Base-by-base conservation (phyloP, 768 basidiomycete genomes). In the Leucocoprinus leucothites region DNA sequence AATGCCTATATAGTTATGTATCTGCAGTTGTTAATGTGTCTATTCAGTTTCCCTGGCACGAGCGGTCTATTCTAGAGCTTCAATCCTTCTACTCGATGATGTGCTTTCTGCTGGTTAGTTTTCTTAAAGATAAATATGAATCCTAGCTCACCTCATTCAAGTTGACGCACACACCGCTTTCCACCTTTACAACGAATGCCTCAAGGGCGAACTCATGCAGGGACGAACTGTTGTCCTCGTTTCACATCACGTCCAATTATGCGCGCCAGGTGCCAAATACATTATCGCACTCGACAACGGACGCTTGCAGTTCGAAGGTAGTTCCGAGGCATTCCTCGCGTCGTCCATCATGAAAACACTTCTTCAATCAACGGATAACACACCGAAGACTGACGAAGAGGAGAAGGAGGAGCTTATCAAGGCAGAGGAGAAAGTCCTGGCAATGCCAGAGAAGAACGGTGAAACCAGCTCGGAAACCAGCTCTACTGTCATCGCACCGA, bases 141-240 rank as follows among this genome's bases (percentile, higher is more conserved):
- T 49, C 42, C 22, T 34, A 28, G 21, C 41, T 55, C 25, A 48
- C 18, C 47, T 41, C 36, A 47, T 3, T 40, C 44, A 62, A 79
- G 94, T 97, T 45, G 94, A 98, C 63, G 92, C 94, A 0, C 94
- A 95, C 64, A 95, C 93, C 4, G 94, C 94, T 13, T 82, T 91
- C 59, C 91, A 96, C 63, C 78, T 99, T 19, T 94, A 86, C 69
- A 73, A 84, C 49, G 72, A 91, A 62, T 97, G 94, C 62, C 73
- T 99, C 28, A 85, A 84, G 60, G 95, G 96, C 16, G 84, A 87
- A 18, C 76, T 98, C 34, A 83, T 94, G 78, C 71, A 74, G 49
- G 86, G 84, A 22, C 81, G 95, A 35, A 98, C 97, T 0, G 74
- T 95, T 58, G 83, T 98, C 57, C 79, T 99, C 13, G 96, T 98